Percentiles rank a stretch among this genome's conserved stretches.
Conservation (phyloP, 495 filamentous ascomycete genomes). For the Xylaria cubensis region DNA sequence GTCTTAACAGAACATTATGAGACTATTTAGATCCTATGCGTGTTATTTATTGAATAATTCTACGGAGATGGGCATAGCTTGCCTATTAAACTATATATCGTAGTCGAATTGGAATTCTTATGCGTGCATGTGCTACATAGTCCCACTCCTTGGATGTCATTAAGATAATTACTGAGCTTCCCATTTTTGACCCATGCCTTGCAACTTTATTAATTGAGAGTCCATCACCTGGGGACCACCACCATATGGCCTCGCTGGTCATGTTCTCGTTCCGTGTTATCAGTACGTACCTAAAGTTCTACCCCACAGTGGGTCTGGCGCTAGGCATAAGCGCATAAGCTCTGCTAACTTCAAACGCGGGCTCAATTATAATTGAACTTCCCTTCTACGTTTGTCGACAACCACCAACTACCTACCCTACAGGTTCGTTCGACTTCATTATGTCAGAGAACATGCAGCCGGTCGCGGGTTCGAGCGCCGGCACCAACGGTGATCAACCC, state of each 20-base stretch:
- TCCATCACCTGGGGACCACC: too few relatives aligned
- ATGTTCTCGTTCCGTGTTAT: not conserved
- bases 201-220: too few relatives aligned
- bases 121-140: not conserved
- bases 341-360: not conserved
- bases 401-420: not conserved
- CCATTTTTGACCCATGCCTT: not conserved
- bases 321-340: not conserved
- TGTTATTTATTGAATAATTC: not conserved
- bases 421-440: slow-evolving; percentile 11
- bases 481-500: slow-evolving; percentile 44
- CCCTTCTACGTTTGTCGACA: not conserved
- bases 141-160: not conserved
- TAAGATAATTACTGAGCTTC: too few relatives aligned
- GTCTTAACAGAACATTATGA: slow-evolving; percentile 5
- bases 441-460: slow-evolving; percentile 65
- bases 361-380: not conserved
- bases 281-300: not conserved
- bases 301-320: not conserved
- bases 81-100: not conserved
- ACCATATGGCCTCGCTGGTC: too few relatives aligned
- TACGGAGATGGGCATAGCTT: not conserved
- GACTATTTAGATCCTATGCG: not conserved
- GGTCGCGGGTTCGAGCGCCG: slow-evolving; percentile 36
- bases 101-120: not conserved